These are phyloP conservation scores for Plicaturopsis crispa DNA, from an alignment of 768 basidiomycete genomes.

Conservation along the genomic window DNA sequence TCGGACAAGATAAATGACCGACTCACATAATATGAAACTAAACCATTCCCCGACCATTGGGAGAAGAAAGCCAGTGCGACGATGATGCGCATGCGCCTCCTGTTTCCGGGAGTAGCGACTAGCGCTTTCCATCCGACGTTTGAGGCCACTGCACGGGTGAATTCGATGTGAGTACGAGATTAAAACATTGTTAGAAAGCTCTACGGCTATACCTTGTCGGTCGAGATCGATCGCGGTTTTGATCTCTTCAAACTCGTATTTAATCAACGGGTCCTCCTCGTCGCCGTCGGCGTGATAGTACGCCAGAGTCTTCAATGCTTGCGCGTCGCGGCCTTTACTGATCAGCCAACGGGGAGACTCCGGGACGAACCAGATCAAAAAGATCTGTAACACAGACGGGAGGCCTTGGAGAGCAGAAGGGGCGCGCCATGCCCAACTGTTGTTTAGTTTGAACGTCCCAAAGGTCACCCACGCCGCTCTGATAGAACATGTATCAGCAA, in stretches of 20 bases:
- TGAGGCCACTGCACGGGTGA: constrained; percentile 45
- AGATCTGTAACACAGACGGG: constrained; percentile 61
- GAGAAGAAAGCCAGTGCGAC: constrained; percentile 77
- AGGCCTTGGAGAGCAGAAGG: constrained; percentile 68
- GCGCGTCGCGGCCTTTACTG: constrained; percentile 24
- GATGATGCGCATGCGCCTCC: constrained; percentile 70
- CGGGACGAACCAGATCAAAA: constrained; percentile 38
- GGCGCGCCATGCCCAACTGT: constrained; percentile 77
- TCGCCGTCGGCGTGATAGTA: constrained; percentile 35
- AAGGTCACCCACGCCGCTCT: constrained; percentile 80
- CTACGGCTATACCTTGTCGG: constrained; percentile 22
- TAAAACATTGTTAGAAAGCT: constrained; percentile 1
- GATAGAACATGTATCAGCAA: no score
- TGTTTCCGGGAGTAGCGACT: constrained; percentile 61
- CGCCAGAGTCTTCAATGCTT: constrained; percentile 26
- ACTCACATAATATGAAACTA: constrained; percentile 55
- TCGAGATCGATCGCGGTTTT: constrained; percentile 73
- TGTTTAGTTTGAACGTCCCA: constrained; percentile 65
- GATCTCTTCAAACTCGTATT: constrained; percentile 76
- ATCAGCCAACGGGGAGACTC: constrained; percentile 30
- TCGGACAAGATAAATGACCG: no score
- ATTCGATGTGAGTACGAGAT: constrained; percentile 10
- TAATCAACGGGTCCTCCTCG: constrained; percentile 52
- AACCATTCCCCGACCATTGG: constrained; percentile 49
- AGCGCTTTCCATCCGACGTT: constrained; percentile 68